Conservation (phyloP, 1,284 basidiomycete genomes). For the Neolentinus lepideus region DNA sequence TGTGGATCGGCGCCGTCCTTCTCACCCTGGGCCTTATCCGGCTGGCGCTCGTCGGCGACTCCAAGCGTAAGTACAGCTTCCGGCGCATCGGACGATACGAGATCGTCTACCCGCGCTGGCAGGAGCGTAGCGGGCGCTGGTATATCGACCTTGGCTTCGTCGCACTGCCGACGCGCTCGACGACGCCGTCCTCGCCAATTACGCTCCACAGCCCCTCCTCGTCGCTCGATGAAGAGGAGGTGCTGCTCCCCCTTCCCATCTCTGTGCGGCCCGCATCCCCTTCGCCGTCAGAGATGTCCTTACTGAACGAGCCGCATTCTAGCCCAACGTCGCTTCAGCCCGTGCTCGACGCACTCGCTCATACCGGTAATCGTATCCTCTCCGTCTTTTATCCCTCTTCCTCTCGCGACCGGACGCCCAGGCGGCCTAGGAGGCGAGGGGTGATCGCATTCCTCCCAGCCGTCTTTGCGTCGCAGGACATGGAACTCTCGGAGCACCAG, state of each 20-base stretch:
- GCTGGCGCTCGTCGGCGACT: conserved; percentile 44
- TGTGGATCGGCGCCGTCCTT: conserved; percentile 75
- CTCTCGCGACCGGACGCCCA: conserved; percentile 37
- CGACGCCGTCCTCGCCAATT: conserved; percentile 37
- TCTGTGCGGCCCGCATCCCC: conserved; percentile 51
- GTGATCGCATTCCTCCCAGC: conserved; percentile 78
- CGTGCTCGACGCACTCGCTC: conserved; percentile 39
- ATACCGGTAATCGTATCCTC: conserved; percentile 48
- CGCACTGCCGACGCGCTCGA: conserved; percentile 35
- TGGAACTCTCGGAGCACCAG: conserved; percentile 33
- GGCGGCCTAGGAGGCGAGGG: conserved; percentile 46
- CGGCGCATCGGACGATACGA: conserved; percentile 67
- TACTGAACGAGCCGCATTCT: conserved; percentile 29
- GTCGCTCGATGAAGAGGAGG: conserved; percentile 43
- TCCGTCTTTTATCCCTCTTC: conserved; percentile 31
- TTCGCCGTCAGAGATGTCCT: conserved; percentile 38
- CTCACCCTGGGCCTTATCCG: conserved; percentile 64
- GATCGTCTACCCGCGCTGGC: conserved; percentile 65
- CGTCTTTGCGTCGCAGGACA: conserved; percentile 52
- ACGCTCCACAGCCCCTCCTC: conserved; percentile 30
- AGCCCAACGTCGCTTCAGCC: conserved; percentile 11
- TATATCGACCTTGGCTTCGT: conserved; percentile 58
- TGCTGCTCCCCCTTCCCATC: conserved; percentile 58
- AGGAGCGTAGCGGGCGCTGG: conserved; percentile 61
- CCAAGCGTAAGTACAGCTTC: conserved; percentile 50